Evolutionary conservation across 345 rosid species (phyloP).

Genomic region (Cardamine resedifolia): DNA sequence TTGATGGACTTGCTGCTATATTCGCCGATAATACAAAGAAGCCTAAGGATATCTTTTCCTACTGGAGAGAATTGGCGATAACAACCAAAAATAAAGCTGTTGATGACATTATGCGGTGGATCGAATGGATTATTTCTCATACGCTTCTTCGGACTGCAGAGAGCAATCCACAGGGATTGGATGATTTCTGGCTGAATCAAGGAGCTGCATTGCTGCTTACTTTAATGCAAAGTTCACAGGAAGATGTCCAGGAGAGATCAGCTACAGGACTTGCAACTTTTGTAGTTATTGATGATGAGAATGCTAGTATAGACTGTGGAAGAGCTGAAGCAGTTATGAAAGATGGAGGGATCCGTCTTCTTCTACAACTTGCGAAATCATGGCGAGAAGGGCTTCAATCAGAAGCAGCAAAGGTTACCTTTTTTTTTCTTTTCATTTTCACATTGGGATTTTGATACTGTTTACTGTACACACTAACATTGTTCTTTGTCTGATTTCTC

Average conservation of each 20-base stretch:
- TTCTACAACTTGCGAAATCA: conserved; percentile 73
- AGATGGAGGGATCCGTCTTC: conserved; percentile 76
- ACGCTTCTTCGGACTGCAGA: conserved; percentile 69
- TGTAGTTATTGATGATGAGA: conserved; percentile 81
- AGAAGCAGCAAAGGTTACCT: conserved; percentile 76
- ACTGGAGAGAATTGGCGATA: conserved; percentile 51
- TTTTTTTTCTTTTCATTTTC: neutral
- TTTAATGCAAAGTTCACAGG: conserved; percentile 77
- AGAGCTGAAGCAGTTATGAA: conserved; percentile 86
- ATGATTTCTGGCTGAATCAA: conserved; percentile 82
- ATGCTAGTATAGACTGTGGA: conserved; percentile 77
- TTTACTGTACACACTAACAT: conserved; percentile 1
- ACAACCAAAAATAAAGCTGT: conserved; percentile 41
- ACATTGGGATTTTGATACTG: neutral
- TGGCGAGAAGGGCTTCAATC: conserved; percentile 89
- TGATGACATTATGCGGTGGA: conserved; percentile 68
- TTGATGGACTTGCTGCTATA: conserved; percentile 58
- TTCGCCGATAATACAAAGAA: conserved; percentile 53
- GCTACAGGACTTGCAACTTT: conserved; percentile 92
- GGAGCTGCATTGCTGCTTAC: conserved; percentile 70
- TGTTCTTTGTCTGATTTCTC: conserved; percentile 4
- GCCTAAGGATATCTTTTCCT: conserved; percentile 48
- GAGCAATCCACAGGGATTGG: conserved; percentile 68
- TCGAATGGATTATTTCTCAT: conserved; percentile 77
- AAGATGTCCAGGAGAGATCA: conserved; percentile 85